A percentile compares a stretch with the other conserved stretches of the same genome.
These are phyloP conservation scores for Calamus simplicifolius DNA, from an alignment of 176 grass and related monocot genomes.

Conservation along the genomic window DNA sequence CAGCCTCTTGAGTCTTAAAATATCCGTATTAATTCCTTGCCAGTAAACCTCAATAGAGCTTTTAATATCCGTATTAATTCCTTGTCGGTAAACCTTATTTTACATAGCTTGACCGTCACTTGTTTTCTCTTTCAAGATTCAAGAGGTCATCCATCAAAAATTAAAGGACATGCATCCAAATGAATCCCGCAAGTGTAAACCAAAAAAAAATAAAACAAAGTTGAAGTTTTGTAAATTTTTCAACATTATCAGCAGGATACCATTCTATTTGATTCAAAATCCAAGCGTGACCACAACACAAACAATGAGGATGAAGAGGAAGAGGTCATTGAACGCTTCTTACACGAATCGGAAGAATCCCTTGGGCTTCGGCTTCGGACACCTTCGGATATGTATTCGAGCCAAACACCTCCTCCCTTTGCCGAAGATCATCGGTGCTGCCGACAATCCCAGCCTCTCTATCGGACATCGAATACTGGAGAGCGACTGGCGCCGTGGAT, in stretches of 20 bases:
- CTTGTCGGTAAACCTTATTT: too few species aligned
- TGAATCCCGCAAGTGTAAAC: too few species aligned
- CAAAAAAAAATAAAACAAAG: too few species aligned
- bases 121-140: too few species aligned
- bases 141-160: too few species aligned
- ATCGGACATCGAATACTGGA: neutral
- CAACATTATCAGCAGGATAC: slow-evolving; percentile 1
- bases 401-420: neutral
- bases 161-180: too few species aligned
- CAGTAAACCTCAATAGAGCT: too few species aligned
- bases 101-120: too few species aligned
- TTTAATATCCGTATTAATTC: too few species aligned
- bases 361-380: slow-evolving; percentile 8
- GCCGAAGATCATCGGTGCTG: neutral
- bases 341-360: slow-evolving; percentile 5
- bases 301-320: slow-evolving; percentile 9
- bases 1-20: too few species aligned
- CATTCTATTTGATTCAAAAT: slow-evolving; percentile 15
- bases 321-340: slow-evolving; percentile 10
- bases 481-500: neutral
- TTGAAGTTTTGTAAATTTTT: too few species aligned
- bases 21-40: too few species aligned
- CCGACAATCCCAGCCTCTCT: neutral
- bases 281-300: slow-evolving; percentile 7
- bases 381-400: slow-evolving; percentile 3